Base-by-base conservation (phyloP, 352 stramenopile species). In the Globisporangium orthogonon region DNA sequence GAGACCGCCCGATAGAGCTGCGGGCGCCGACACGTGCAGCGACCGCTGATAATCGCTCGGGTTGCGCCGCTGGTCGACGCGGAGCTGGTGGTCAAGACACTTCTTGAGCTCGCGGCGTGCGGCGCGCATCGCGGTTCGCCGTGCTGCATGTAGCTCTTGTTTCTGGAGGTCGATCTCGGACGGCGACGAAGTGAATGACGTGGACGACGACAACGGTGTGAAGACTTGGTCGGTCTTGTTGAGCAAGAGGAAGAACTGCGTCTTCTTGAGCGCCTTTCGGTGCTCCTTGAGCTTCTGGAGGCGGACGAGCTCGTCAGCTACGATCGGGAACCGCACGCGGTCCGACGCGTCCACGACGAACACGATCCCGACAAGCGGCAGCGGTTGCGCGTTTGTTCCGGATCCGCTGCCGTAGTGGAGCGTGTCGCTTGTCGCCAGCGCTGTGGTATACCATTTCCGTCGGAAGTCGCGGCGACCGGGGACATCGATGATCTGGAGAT, bases 341-440 rank as follows among this genome's bases (percentile, higher is more conserved):
- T 86, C 75, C 1, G 73, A 66, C 1, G 64, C 58, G 35, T 88
- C 73, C 5, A 88, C 62, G 35, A 88, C 56, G 56, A 86, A 88
- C 1, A 85, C 58, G 7, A 82, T 59, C 0, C 65, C 74, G 3
- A 81, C 52, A 5, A 83, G 60, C 2, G 76, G 76, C 4, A 83
- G 18, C 56, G 35, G 48, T 13, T 52, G 61, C 29, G 45, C 56
- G n/a, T 66, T 61, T 11, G 44, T 18, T 28, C 54, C 46, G 4
- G 54, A 40, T 33, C 54, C 46, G 11, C 43, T 49, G 17, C 28
- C 45, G 39, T 52, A 50, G 28, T 39, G n/a, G 3, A 14, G 14
- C n/a, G 33, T 28, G 28, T 56, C 49, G 50, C n/a, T 49, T 18
- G 33, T 11, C 17, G 48, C 18, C 23, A 62, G 33, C 49, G 48